Evolutionary conservation across 2,329 filamentous ascomycete genomes (phyloP).

Genomic region (Camillea tinctor): DNA sequence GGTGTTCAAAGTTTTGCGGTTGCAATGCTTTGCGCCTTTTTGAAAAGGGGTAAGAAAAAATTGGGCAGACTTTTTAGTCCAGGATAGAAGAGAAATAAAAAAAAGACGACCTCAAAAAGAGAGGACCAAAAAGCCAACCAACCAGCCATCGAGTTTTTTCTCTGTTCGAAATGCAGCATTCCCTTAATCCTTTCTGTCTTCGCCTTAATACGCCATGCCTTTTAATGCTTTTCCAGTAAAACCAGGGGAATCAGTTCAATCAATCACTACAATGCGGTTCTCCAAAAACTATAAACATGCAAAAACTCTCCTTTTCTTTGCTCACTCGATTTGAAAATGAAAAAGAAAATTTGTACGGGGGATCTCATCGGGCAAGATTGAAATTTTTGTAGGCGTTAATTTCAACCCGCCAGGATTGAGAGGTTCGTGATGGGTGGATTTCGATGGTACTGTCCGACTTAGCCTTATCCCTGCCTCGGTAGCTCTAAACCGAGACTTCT

Average conservation of each 20-base stretch:
- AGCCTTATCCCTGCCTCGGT: conserved; percentile 8
- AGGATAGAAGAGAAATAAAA: not conserved
- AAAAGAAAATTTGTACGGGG: no score
- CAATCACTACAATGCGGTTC: not conserved
- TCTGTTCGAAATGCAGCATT: not conserved
- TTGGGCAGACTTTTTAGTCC: not conserved
- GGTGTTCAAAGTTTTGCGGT: no score
- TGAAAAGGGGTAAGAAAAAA: no score
- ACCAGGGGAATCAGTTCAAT: not conserved
- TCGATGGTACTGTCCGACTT: conserved; percentile 13
- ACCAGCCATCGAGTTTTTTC: not conserved
- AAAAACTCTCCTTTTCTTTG: not conserved
- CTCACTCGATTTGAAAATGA: not conserved
- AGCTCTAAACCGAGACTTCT: conserved; percentile 15
- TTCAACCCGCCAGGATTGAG: conserved; percentile 7
- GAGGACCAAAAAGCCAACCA: not conserved
- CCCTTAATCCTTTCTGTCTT: not conserved
- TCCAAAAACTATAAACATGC: not conserved
- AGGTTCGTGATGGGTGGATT: conserved; percentile 5
- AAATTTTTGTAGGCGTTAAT: conserved; percentile 2
- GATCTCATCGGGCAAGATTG: conserved; percentile 8
- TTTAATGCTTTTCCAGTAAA: not conserved
- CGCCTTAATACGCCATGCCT: not conserved
- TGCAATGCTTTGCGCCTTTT: no score
- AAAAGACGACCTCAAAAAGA: not conserved